Base-by-base conservation (phyloP, 139 green algal species). In the Penium margaritaceum region DNA sequence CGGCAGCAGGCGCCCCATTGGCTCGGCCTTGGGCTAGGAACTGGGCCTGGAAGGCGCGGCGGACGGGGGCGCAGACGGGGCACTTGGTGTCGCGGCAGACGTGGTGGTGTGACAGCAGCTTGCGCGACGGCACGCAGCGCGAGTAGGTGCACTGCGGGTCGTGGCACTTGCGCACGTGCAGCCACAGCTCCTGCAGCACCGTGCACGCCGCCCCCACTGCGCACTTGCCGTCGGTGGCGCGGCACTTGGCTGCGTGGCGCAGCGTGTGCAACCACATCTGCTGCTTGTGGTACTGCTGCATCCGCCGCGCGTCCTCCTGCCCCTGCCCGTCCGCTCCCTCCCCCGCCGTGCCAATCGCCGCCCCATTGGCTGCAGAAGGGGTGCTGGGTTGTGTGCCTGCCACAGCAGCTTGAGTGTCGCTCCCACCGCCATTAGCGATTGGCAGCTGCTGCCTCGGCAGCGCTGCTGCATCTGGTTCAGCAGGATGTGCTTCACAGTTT, bases 221-320 rank as follows among this genome's bases (percentile, higher is more conserved):
- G 84, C 93, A 98, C 68, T 91, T 76, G 2, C 83, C 84, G 63
- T 92, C 85, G 1, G 74, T 43, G 19, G 68, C 78, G 75, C 70
- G 67, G 83, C 93, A 98, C 79, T 94, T 94, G 19, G 86, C 87
- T 71, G 88, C 96, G 86, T 98, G 94, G 39, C 94, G 87, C 57
- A 98, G 72, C 79, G 96, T 96, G 39, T 96, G 85, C 39, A 98
- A 86, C 90, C 91, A 96, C 19, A 88, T 82, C 85, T 96, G 93
- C 83, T 97, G 92, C 83, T 96, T 92, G 36, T 62, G 53, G 33
- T 83, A 70, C 82, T 79, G 74, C 75, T 72, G 54, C 27, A 14
- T 36, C n/a, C 33, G 24, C 62, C 75, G 71, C 57, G 67, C 67
- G 24, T 66, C 57, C 32, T 54, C 63, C 3, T 60, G n/a, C 21